Evolutionary conservation across 495 filamentous ascomycete species (phyloP).

Genomic region (Aspergillus carlsbadensis): DNA sequence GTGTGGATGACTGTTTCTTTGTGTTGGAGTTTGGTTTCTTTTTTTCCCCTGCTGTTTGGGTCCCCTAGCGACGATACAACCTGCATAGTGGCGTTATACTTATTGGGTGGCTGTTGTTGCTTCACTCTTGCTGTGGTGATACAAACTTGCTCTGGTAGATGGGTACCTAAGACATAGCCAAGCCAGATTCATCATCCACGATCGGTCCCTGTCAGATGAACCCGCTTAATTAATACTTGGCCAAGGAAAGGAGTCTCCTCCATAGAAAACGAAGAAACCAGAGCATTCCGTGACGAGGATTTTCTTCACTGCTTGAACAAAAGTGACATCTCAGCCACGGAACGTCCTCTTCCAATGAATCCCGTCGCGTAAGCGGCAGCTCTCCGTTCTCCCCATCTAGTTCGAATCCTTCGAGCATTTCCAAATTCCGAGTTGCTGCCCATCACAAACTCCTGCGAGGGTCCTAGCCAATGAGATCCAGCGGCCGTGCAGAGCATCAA

Average conservation of each 20-base stretch:
- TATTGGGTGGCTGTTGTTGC: constrained; percentile 10
- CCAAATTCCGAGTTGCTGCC: background rate
- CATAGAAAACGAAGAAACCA: background rate
- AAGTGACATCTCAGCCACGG: background rate
- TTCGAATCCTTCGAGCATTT: background rate
- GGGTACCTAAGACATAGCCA: background rate
- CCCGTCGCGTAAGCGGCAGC: background rate
- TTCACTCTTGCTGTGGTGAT: background rate
- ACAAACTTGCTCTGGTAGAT: too few species aligned
- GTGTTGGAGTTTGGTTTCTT: background rate
- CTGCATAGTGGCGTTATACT: constrained; percentile 17
- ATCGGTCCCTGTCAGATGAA: background rate
- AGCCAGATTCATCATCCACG: background rate
- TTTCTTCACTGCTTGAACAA: background rate
- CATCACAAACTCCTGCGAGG: constrained; percentile 7
- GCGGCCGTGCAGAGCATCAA: too few species aligned
- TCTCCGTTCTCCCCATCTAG: too few species aligned
- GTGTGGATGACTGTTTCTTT: background rate
- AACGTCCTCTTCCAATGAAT: background rate
- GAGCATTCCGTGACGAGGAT: constrained; percentile 2
- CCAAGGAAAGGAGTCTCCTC: background rate
- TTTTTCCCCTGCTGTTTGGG: background rate
- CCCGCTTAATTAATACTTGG: background rate
- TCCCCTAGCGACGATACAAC: constrained; percentile 6
- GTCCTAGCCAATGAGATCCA: background rate